Base-by-base conservation (phyloP, 371 early-diverging fungal genomes). In the Mucor racemosus region DNA sequence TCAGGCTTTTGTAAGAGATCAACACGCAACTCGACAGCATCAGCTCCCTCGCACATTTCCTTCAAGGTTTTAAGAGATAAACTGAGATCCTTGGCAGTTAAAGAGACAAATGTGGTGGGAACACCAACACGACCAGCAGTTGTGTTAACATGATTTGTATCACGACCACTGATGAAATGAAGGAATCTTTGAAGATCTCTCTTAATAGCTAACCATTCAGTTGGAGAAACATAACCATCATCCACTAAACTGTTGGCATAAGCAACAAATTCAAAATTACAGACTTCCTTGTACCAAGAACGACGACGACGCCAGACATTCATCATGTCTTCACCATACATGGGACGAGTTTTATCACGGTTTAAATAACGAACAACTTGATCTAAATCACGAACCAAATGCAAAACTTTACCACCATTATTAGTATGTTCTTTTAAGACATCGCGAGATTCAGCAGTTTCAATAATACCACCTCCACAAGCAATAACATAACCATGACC, bases 401-500 rank as follows among this genome's bases (percentile, higher is more conserved):
- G 95, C 8, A 97, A 65, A 14, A 97, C 90, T 15, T 84, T 86
- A 13, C 90, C 92, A 11, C 88, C 89, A 9, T 60, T 54, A 11
- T 81, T 75, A 26, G 74, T 71, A 68, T 88, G 91, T 19, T 85
- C 72, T 60, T 85, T 77, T 59, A 97, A 67, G 0, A 87, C 62
- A 7, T 75, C 69, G n/a, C 95, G 86, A 14, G 88, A 89, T n/a
- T 75, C 87, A 34, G 84, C 86, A 0, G 88, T 87, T 74, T 99
- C 99, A 38, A 99, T 92, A 65, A 97, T 90, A 15, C 99, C 99
- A 15, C 99, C 99, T 46, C 99, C 99, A 70, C 96, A 97, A 1
- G 97, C 90, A 63, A 97, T 88, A 8, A 99, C 84, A 59, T 90
- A 80, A 9, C 85, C 85, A 21, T 66, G 74, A 21, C 68, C 76